Evolutionary conservation across 495 filamentous ascomycete species (phyloP).

Genomic region (Polyplosphaeria fusca): DNA sequence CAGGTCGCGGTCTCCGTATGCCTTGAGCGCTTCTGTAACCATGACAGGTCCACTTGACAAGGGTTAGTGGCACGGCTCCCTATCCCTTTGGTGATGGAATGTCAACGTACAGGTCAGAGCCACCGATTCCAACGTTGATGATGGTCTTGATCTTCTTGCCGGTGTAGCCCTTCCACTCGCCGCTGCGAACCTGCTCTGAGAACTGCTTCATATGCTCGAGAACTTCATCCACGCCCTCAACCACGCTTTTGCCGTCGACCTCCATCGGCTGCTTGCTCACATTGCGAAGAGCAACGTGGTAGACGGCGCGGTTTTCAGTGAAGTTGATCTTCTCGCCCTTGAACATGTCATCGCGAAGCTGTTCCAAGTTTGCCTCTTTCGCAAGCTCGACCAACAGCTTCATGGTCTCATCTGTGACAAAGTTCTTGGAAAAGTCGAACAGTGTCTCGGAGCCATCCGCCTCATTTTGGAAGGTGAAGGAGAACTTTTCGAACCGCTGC

Average conservation of each 20-base stretch:
- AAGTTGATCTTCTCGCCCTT: conserved; percentile 98
- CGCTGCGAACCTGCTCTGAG: conserved; percentile 87
- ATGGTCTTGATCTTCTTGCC: conserved; percentile 96
- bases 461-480: conserved; percentile 74
- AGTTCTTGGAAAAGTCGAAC: conserved; percentile 99
- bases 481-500: conserved; percentile 84
- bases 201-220: conserved; percentile 97
- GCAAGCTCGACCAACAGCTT: conserved; percentile 80
- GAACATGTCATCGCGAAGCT: conserved; percentile 96
- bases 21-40: conserved; percentile 95
- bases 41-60: conserved; percentile 84
- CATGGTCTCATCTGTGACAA: conserved; percentile 91
- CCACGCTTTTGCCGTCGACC: conserved; percentile 93
- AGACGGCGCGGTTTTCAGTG: conserved; percentile 93
- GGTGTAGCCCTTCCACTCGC: conserved; percentile 97
- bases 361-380: conserved; percentile 82
- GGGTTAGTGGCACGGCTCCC: conserved; percentile 8
- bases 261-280: conserved; percentile 78
- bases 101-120: conserved; percentile 84
- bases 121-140: conserved; percentile 96
- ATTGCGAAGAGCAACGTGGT: conserved; percentile 92
- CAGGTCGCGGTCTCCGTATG: conserved; percentile 78
- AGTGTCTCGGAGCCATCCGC: conserved; percentile 78
- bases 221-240: conserved; percentile 87
- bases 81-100: background rate